Evolutionary conservation across 2,329 filamentous ascomycete genomes (phyloP).

Genomic region (Drechslerella dactyloides): DNA sequence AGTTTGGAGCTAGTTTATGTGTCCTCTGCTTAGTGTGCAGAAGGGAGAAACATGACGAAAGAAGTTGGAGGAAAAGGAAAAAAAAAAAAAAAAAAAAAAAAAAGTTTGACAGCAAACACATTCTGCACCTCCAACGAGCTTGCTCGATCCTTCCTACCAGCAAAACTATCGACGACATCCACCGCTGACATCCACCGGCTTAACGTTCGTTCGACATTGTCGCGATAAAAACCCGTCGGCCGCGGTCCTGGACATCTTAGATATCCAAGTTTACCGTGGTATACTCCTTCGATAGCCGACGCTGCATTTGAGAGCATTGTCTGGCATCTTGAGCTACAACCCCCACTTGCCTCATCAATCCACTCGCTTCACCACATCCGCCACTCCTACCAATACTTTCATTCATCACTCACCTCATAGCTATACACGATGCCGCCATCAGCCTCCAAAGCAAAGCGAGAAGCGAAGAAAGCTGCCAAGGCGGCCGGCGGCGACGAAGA

Average conservation of each 20-base stretch:
- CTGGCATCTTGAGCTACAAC: constrained; percentile 2
- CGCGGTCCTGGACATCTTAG: too few relatives aligned
- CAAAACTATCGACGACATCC: constrained; percentile 12
- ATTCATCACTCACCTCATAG: constrained; percentile 1
- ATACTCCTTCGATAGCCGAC: neutral
- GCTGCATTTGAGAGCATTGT: neutral
- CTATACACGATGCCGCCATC: constrained; percentile 64
- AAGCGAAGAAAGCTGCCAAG: constrained; percentile 64
- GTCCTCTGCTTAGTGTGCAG: neutral
- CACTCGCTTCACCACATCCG: neutral
- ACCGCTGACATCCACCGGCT: neutral
- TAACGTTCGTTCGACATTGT: neutral
- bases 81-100: constrained; percentile 32
- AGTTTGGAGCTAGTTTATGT: neutral
- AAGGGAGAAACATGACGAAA: constrained; percentile 45
- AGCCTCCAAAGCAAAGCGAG: constrained; percentile 73
- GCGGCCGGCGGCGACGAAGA: constrained; percentile 63
- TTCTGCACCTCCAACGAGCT: constrained; percentile 4
- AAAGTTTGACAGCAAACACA: constrained; percentile 25
- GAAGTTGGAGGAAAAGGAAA: constrained; percentile 10
- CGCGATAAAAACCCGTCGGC: neutral
- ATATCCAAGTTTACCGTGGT: constrained; percentile 1
- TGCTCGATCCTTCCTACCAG: constrained; percentile 16
- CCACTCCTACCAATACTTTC: constrained; percentile 5
- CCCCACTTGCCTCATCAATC: constrained; percentile 21